phyloP scores from a whole-genome alignment of 371 early-diverging fungal genomes.

The Mortierella sp. region DNA sequence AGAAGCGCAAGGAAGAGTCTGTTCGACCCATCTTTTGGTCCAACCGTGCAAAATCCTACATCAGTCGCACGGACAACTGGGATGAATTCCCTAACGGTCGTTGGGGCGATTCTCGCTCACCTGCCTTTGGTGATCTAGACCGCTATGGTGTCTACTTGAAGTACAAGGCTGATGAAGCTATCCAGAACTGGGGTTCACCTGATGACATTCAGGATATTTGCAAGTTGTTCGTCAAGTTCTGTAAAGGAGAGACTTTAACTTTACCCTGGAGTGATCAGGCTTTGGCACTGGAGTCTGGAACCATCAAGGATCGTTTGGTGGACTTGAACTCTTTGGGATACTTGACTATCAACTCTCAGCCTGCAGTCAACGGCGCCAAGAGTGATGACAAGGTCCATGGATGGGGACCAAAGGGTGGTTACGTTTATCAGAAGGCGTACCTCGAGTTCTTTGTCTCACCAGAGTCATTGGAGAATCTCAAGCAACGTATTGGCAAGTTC shows the following conservation, averaged over 20 bases:
- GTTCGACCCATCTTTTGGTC: conserved; percentile 97
- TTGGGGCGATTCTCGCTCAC: conserved; percentile 95
- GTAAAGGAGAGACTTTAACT: conserved; percentile 74
- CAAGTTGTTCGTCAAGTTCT: conserved; percentile 83
- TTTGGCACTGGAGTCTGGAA: conserved; percentile 82
- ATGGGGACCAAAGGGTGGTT: conserved; percentile 96
- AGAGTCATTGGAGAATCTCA: conserved; percentile 73
- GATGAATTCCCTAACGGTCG: conserved; percentile 98
- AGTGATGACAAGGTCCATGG: conserved; percentile 85
- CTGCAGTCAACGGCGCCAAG: conserved; percentile 90
- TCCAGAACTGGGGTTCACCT: conserved; percentile 86
- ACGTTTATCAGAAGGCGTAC: conserved; percentile 95
- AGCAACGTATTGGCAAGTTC: conserved; percentile 69
- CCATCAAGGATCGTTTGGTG: conserved; percentile 77
- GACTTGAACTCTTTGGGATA: conserved; percentile 86
- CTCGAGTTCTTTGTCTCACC: conserved; percentile 94
- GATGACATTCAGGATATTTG: conserved; percentile 72
- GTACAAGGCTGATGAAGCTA: conserved; percentile 69
- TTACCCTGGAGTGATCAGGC: conserved; percentile 94
- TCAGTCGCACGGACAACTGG: conserved; percentile 93
- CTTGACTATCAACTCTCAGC: conserved; percentile 95
- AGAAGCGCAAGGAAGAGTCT: conserved; percentile 89
- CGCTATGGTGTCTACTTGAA: conserved; percentile 87
- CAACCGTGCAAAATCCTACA: conserved; percentile 91
- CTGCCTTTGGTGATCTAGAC: conserved; percentile 93